Evolutionary conservation across 164 flowering plant species (phyloP).

Genomic region (Malania oleifera): DNA sequence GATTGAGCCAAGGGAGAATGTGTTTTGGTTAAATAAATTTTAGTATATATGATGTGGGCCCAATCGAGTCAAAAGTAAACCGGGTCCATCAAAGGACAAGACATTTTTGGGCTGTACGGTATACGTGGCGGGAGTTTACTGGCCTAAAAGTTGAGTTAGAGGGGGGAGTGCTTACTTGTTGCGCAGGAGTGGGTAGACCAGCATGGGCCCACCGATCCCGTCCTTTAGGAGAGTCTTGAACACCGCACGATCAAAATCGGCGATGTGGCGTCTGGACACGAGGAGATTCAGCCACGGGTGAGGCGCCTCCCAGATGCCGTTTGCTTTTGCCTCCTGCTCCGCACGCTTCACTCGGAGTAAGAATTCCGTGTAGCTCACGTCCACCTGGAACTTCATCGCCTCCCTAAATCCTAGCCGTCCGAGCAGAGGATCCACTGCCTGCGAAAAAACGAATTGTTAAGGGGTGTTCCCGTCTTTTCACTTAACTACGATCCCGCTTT

Average conservation of each 20-base stretch:
- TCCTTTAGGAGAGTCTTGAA: constrained; percentile 51
- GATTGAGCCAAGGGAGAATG: too few relatives aligned
- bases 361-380: constrained; percentile 61
- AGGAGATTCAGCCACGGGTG: constrained; percentile 92
- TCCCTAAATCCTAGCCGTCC: constrained; percentile 38
- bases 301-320: constrained; percentile 75
- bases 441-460: neutral
- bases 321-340: constrained; percentile 50
- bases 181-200: constrained; percentile 73
- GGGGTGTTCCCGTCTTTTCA: constrained; percentile 16
- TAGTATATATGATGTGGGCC: too few relatives aligned
- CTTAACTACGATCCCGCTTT: constrained; percentile 15
- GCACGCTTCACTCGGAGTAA: constrained; percentile 55
- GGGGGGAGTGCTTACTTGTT: constrained; percentile 52
- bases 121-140: too few relatives aligned
- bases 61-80: too few relatives aligned
- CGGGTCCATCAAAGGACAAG: too few relatives aligned
- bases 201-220: constrained; percentile 88
- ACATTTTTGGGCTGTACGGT: too few relatives aligned
- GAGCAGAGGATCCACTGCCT: constrained; percentile 47
- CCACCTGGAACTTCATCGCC: constrained; percentile 43
- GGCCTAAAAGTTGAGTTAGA: too few relatives aligned
- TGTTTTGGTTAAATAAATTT: too few relatives aligned
- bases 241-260: constrained; percentile 52
- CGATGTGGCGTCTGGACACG: constrained; percentile 52